Evolutionary conservation across 2,329 filamentous ascomycete genomes (phyloP), one percentile per base, ranked within the genome.

Genomic region (Blastomyces parvus): DNA sequence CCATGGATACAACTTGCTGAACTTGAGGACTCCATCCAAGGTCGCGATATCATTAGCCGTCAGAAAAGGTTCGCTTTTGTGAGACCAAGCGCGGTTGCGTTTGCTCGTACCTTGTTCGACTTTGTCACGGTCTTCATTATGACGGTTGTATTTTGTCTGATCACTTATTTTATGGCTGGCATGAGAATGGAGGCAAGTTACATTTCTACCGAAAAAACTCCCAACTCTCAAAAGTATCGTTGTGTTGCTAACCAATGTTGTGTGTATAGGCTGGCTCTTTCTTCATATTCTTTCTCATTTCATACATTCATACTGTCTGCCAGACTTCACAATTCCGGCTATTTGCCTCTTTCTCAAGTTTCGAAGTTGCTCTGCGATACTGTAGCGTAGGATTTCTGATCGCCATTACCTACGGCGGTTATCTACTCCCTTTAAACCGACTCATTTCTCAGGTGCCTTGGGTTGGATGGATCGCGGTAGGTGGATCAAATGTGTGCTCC

Each of bases 81-180:
- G 65, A 78, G 83, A 17, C 85, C 85, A 0, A 83, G 82, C 33
- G 84, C 85, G 52, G 83, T 86, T 44, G 79, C 76, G 27, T 73
- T 82, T 77, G 87, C 77, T 68, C 78, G 83, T 59, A 82, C 86
- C 0, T 65, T 86, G 6, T 78, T 81, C 25, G 85, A 87, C 69
- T 72, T 87, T 25, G 81, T 84, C 0, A 71, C 85, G 3, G 74
- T 85, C 17, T 68, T 83, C 1, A 66, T 79, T 0, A 80, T 84
- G 67, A 81, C 82, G 48, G 72, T 82, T 30, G 73, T 84, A 0
- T 92, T 92, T 70, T 84, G 81, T 13, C 80, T 91, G 60, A 89
- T 91, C 38, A 85, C 91, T 4, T 92, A 92, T 75, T 92, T 91
- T 73, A 90, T 92, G 85, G 86, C 82, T 17, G 85, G 85, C 4